phyloP scores from a whole-genome alignment of 2,329 filamentous ascomycete species.

The Aspergillus sp. region DNA sequence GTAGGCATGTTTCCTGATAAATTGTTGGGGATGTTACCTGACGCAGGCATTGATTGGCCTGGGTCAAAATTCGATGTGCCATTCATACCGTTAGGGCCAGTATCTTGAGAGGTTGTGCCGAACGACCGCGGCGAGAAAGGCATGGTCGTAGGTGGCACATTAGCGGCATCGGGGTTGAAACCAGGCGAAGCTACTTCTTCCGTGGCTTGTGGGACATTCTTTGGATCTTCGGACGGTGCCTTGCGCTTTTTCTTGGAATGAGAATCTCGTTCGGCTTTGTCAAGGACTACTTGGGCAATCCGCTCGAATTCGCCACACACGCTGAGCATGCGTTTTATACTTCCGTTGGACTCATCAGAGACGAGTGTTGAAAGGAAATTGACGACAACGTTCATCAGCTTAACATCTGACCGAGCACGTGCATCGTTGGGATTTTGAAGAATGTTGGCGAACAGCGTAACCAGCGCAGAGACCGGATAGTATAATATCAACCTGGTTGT shows the following conservation, averaged over 20 bases:
- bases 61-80: constrained; percentile 30
- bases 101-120: constrained; percentile 24
- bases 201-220: constrained; percentile 24
- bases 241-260: constrained; percentile 83
- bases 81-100: constrained; percentile 22
- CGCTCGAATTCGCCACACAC: constrained; percentile 97
- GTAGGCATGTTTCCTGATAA: constrained; percentile 32
- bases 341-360: constrained; percentile 86
- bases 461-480: constrained; percentile 92
- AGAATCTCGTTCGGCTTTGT: constrained; percentile 86
- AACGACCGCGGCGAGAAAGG: constrained; percentile 35
- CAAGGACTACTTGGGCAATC: constrained; percentile 87
- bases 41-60: constrained; percentile 29
- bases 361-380: constrained; percentile 87
- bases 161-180: constrained; percentile 33
- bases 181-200: constrained; percentile 19
- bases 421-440: constrained; percentile 92
- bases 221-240: constrained; percentile 59
- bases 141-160: constrained; percentile 23
- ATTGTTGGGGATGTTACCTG: constrained; percentile 28
- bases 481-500: constrained; percentile 78
- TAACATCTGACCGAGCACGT: constrained; percentile 83
- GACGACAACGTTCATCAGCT: constrained; percentile 90
- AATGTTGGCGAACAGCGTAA: constrained; percentile 95
- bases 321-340: constrained; percentile 89